Conservation (phyloP, 2,329 filamentous ascomycete species). For the Stemphylium vesicarium region DNA sequence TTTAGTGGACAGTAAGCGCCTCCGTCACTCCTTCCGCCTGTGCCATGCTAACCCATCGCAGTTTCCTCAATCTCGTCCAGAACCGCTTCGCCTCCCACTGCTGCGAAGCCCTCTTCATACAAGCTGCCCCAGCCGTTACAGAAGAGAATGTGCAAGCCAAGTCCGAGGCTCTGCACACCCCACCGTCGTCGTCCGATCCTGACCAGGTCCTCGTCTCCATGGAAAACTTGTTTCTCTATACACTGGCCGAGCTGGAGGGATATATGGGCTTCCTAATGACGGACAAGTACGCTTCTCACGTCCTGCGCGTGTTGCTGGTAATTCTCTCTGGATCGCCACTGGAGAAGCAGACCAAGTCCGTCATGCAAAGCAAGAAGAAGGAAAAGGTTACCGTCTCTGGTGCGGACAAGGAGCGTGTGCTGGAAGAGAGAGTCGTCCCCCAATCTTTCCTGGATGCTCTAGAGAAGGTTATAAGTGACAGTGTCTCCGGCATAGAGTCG, state of each 20-base stretch:
- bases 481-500: conserved; percentile 75
- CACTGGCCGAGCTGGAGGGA: conserved; percentile 85
- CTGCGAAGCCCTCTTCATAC: conserved; percentile 89
- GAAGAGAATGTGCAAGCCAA: conserved; percentile 67
- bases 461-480: conserved; percentile 81
- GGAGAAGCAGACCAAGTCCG: conserved; percentile 66
- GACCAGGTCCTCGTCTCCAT: conserved; percentile 67
- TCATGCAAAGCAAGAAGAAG: conserved; percentile 93
- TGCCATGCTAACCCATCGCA: conserved; percentile 36
- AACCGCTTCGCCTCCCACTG: conserved; percentile 98
- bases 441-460: conserved; percentile 77
- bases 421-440: conserved; percentile 66
- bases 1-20: conserved; percentile 74
- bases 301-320: conserved; percentile 82
- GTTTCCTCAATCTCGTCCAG: conserved; percentile 85
- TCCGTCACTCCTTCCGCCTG: background rate
- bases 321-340: conserved; percentile 84
- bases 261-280: conserved; percentile 84
- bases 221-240: conserved; percentile 83
- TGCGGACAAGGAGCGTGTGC: conserved; percentile 47
- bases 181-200: conserved; percentile 56
- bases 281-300: conserved; percentile 88
- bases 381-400: conserved; percentile 71
- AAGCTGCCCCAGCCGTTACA: conserved; percentile 79
- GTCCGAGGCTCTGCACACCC: conserved; percentile 51